These are phyloP conservation scores for Nakaseomyces kungkrabaensis DNA, from an alignment of 1,139 yeast genomes.

Conservation along the genomic window DNA sequence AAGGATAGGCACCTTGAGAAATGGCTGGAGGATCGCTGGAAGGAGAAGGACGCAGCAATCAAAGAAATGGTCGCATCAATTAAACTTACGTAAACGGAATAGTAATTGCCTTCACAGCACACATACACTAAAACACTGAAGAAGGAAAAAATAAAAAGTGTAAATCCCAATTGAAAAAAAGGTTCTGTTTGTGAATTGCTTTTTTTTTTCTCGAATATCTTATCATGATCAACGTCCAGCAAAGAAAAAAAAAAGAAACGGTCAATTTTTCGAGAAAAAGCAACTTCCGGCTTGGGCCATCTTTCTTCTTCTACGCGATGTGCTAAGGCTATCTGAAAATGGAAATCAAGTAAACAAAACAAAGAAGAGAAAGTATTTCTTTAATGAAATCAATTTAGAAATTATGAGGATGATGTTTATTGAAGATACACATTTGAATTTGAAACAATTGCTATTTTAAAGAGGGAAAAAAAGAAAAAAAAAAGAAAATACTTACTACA, in stretches of 20 bases:
- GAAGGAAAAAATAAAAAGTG: not conserved
- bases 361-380: not conserved
- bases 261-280: not conserved
- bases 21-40: slow-evolving; percentile 67
- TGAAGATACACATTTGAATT: too few relatives aligned
- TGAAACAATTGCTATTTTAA: too few relatives aligned
- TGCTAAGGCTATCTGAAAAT: not conserved
- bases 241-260: too few relatives aligned
- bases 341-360: not conserved
- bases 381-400: not conserved
- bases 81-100: slow-evolving; percentile 10
- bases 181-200: too few relatives aligned
- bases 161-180: not conserved
- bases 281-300: too few relatives aligned
- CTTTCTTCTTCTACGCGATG: not conserved
- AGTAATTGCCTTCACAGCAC: not conserved
- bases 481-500: not conserved
- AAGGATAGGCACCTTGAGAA: slow-evolving; percentile 48
- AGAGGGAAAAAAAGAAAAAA: too few relatives aligned
- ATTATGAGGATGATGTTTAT: too few relatives aligned
- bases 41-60: slow-evolving; percentile 49
- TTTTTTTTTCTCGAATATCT: not conserved
- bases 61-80: slow-evolving; percentile 31
- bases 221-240: too few relatives aligned
- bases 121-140: not conserved